These are phyloP conservation scores for Pseudocercospora vitis DNA, from an alignment of 2,329 filamentous ascomycete genomes.

Conservation along the genomic window DNA sequence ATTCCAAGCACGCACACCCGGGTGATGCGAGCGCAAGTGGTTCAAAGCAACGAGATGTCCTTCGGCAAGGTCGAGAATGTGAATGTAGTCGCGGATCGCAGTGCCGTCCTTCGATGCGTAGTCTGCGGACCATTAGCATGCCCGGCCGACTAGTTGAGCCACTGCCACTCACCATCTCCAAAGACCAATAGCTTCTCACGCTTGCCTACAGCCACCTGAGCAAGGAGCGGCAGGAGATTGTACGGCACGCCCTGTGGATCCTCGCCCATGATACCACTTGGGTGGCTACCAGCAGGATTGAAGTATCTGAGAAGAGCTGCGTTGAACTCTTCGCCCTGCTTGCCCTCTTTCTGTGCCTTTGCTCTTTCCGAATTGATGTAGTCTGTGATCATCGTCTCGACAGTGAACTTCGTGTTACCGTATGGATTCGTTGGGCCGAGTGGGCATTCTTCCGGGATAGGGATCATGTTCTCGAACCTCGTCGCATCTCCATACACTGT, in stretches of 20 bases:
- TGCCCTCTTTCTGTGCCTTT: conserved; percentile 76
- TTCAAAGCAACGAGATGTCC: conserved; percentile 88
- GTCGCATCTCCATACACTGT: conserved; percentile 99
- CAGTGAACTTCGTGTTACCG: conserved; percentile 90
- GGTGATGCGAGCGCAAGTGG: conserved; percentile 78
- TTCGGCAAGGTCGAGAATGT: conserved; percentile 83
- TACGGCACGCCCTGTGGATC: conserved; percentile 94
- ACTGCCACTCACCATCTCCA: conserved; percentile 70
- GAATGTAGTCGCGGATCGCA: conserved; percentile 96
- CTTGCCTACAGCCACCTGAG: conserved; percentile 93
- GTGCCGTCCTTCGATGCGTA: conserved; percentile 89
- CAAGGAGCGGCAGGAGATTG: conserved; percentile 90
- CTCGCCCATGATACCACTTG: conserved; percentile 95
- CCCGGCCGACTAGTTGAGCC: background rate
- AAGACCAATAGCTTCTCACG: conserved; percentile 93
- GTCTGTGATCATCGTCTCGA: conserved; percentile 90
- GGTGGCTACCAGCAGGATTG: conserved; percentile 93
- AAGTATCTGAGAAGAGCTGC: conserved; percentile 93
- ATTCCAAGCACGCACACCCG: conserved; percentile 95
- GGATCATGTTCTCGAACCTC: conserved; percentile 95
- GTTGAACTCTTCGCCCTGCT: conserved; percentile 82
- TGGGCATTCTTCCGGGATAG: conserved; percentile 94
- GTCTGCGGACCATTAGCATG: conserved; percentile 55
- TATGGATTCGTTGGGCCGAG: conserved; percentile 97
- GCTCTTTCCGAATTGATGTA: conserved; percentile 82